A percentile compares a stretch with the other conserved stretches of the same genome.
Evolutionary conservation across 176 grass and related monocot species (phyloP).

Genomic region (sorghum (Sorghum bicolor)): DNA sequence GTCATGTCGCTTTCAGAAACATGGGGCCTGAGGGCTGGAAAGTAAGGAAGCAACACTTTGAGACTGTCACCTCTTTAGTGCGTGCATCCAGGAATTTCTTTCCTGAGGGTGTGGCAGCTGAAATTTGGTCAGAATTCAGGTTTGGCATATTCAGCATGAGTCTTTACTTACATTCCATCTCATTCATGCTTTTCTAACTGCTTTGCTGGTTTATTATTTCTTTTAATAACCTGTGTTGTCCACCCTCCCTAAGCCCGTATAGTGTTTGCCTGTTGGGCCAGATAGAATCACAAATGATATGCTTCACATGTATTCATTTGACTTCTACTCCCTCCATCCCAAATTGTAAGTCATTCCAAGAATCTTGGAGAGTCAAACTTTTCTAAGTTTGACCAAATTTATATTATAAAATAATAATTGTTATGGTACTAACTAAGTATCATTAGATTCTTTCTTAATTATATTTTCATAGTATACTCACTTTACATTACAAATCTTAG

Average conservation of each 20-base stretch:
- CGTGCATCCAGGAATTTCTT: slow-evolving; percentile 77
- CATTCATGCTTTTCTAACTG: not conserved
- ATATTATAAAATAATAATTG: too few relatives aligned
- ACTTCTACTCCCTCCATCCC: too few relatives aligned
- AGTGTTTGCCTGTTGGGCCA: not conserved
- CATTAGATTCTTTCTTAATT: too few relatives aligned
- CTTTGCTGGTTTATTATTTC: not conserved
- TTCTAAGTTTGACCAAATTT: too few relatives aligned
- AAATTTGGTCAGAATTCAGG: slow-evolving; percentile 96
- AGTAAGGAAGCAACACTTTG: slow-evolving; percentile 76
- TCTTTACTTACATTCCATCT: not conserved
- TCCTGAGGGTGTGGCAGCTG: slow-evolving; percentile 74
- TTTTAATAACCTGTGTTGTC: not conserved
- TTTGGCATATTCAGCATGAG: slow-evolving; percentile 15
- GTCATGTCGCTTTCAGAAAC: slow-evolving; percentile 58
- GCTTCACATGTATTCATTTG: not conserved
- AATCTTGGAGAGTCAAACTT: too few relatives aligned
- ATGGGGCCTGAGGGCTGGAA: slow-evolving; percentile 98
- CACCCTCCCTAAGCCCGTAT: not conserved
- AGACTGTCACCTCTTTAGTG: slow-evolving; percentile 72
- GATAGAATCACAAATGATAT: not conserved
- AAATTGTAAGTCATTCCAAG: too few relatives aligned
- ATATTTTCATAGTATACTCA: too few relatives aligned
- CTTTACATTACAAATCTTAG: too few relatives aligned
- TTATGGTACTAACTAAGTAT: too few relatives aligned